Conservation (phyloP, 2,329 filamentous ascomycete genomes). For the Fusarium robinianum region DNA sequence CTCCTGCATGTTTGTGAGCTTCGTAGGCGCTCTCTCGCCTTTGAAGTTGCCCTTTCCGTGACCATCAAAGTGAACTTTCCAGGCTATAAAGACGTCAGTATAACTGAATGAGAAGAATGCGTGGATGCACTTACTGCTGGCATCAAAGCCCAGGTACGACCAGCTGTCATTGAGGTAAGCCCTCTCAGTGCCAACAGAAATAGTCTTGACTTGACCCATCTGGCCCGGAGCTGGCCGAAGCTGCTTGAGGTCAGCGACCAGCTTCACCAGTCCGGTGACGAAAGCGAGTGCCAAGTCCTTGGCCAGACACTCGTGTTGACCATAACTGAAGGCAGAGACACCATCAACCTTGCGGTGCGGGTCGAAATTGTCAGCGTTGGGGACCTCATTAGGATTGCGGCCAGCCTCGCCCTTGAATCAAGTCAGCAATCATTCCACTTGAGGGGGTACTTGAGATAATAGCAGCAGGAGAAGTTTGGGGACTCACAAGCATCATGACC, state of each 20-base stretch:
- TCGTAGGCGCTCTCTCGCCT: slow-evolving; percentile 38
- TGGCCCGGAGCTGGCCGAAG: slow-evolving; percentile 51
- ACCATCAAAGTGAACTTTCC: slow-evolving; percentile 47
- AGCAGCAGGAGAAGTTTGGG: accelerated
- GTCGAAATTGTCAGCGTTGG: slow-evolving; percentile 47
- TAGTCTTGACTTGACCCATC: slow-evolving; percentile 52
- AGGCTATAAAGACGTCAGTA: slow-evolving; percentile 35
- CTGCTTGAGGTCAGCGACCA: slow-evolving; percentile 49
- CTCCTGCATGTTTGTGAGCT: slow-evolving; percentile 35
- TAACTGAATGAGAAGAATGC: accelerated
- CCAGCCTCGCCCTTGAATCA: slow-evolving; percentile 42
- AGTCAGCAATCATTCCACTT: slow-evolving; percentile 21
- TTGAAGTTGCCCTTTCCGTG: slow-evolving; percentile 42
- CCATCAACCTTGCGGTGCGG: slow-evolving; percentile 46
- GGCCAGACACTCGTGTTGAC: slow-evolving; percentile 52
- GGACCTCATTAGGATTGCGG: slow-evolving; percentile 45
- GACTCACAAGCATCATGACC: slow-evolving; percentile 47
- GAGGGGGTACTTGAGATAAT: no score
- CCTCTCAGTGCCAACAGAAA: slow-evolving; percentile 46
- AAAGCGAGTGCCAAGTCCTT: slow-evolving; percentile 48
- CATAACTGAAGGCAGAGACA: slow-evolving; percentile 51
- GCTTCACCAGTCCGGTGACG: slow-evolving; percentile 48
- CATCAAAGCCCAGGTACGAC: slow-evolving; percentile 50
- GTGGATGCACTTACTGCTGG: slow-evolving; percentile 47
- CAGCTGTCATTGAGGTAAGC: slow-evolving; percentile 54